Base-by-base conservation (phyloP, 768 basidiomycete species). In the Mycena latifolia region DNA sequence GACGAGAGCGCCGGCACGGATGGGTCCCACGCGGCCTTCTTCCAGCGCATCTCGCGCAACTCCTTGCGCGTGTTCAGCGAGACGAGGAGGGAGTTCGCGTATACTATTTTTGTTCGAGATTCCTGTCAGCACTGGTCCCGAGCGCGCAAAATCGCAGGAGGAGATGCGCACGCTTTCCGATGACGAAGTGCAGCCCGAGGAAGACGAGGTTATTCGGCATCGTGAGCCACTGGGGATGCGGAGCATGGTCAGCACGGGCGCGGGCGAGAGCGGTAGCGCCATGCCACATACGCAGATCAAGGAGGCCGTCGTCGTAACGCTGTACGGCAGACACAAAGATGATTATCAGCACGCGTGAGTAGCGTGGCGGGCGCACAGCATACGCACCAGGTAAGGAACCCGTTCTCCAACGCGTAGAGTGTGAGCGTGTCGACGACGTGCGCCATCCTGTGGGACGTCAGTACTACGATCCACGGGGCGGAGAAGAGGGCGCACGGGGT, bases 321-420 rank as follows among this genome's bases (percentile, higher is more conserved):
- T 69, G 17, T 9, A n/a, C n/a, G 33, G 18, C 10, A n/a, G n/a
- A n/a, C n/a, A 12, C 8, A 17, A 39, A 52, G 27, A 35, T 25
- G 24, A 52, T 27, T 17, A 58, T 33, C 29, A n/a, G n/a, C n/a
- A n/a, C 22, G 11, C 14, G 31, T 39, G 28, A 27, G 4, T 1
- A 35, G 6, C 33, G 33, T 25, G 5, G 7, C 11, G 20, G 2
- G 14, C n/a, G 17, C 3, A 22, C 5, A 9, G 25, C 9, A 8
- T 7, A 45, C 69, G 54, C 41, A 69, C 69, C 69, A 76, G 11
- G 79, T 80, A 31, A 80, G 63, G 29, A 77, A 61, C 57, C 79
- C 79, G 28, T 77, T 80, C 68, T 80, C 79, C 31, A 80, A 74
- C 3, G 79, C 80, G 53, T 80, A 80, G 5, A 80, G 60, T 8